Percentiles rank a stretch among this genome's conserved stretches.
Evolutionary conservation across 2,329 filamentous ascomycete species (phyloP).

Genomic region (Harringtonia aguacate): DNA sequence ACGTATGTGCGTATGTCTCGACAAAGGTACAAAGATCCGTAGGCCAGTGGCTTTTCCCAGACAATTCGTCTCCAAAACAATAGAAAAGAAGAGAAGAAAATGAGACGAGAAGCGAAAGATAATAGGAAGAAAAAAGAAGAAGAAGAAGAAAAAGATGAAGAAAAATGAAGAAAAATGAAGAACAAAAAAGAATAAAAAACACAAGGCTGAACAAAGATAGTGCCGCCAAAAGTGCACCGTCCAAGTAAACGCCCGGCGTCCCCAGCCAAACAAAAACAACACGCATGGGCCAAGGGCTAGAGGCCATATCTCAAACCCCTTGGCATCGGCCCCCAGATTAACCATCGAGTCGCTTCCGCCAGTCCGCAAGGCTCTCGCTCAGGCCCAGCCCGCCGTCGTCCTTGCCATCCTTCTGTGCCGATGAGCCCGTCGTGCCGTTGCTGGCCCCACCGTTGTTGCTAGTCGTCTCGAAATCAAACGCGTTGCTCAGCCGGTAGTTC

Average conservation of each 20-base stretch:
- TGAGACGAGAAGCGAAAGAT: background rate
- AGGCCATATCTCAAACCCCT: no score
- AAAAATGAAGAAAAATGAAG: background rate
- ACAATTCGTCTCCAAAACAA: no score
- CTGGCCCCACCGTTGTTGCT: slow-evolving; percentile 3
- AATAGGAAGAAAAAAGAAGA: background rate
- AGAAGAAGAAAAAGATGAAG: background rate
- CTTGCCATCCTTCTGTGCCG: slow-evolving; percentile 22
- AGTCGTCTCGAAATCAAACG: slow-evolving; percentile 69
- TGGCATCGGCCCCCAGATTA: no score
- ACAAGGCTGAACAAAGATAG: background rate
- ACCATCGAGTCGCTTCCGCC: slow-evolving; percentile 65
- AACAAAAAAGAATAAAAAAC: background rate
- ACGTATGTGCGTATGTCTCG: no score
- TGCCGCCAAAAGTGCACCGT: background rate
- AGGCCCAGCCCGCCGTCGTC: slow-evolving; percentile 38
- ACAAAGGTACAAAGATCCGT: no score
- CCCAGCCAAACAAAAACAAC: background rate
- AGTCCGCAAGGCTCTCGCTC: slow-evolving; percentile 66
- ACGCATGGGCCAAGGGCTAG: background rate
- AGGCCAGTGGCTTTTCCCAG: no score
- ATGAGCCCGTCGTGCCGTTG: background rate
- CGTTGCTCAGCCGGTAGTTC: slow-evolving; percentile 81
- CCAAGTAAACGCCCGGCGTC: background rate
- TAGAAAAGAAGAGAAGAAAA: background rate